Evolutionary conservation across 73 alveolate species (phyloP), one percentile per base, ranked within the genome.

Genomic region (Uronychia setigera): DNA sequence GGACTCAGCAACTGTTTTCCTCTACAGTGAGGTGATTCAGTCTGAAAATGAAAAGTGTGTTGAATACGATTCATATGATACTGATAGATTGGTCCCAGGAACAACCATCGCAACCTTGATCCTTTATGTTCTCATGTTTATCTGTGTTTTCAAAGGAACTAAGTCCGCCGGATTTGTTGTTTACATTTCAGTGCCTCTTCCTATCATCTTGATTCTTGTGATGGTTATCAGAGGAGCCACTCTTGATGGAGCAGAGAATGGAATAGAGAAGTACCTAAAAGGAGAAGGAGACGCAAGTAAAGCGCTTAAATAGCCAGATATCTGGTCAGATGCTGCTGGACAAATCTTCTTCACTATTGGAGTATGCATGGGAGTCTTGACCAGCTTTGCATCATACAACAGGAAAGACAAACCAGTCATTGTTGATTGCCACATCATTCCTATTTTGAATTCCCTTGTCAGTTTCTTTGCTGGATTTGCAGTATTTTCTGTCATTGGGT

Each of bases 341-440:
- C 82, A 81, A 13, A 59, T 81, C 29, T 29, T 81, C 81, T 81
- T 60, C 30, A 25, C 82, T 19, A 31, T 81, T 29, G 33, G 82
- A 33, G 35, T 59, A 5, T 59, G 82, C 82, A 31, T 81, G 74
- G 88, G 88, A 29, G 76, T 81, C 35, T 27, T 81, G 82, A 29
- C 77, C 1, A 26, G 82, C 34, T 81, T 31, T 60, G 81, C 59
- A 1, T 31, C 77, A 29, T 81, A 81, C 81, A 81, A 81, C 35
- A 5, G 19, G 33, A 25, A 31, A 1, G 27, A 33, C 35, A 32
- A n/a, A 31, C 33, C 32, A 29, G 31, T 78, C 32, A 19, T 78
- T 29, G 11, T 33, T 11, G 74, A 31, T 27, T 11, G 34, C 84
- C 26, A 26, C 1, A 11, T 31, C 19, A 27, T 78, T 32, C 29